phyloP scores from a whole-genome alignment of 192 early-diverging fungal genomes.

The Backusella tuberculispora region DNA sequence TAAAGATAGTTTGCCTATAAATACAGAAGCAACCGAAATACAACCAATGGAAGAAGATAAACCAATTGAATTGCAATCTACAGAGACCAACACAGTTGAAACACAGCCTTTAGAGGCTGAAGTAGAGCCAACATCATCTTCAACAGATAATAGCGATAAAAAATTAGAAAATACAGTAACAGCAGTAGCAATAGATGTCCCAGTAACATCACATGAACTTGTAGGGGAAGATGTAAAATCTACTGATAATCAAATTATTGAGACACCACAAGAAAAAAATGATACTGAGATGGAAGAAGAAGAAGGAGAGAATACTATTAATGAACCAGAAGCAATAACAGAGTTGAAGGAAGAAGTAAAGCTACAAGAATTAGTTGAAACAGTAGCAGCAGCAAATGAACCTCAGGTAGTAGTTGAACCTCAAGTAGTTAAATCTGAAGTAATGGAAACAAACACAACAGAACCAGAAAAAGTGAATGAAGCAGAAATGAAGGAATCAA shows the following conservation, averaged over 20 bases:
- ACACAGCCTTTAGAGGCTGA: background rate
- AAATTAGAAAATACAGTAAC: background rate
- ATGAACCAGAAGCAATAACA: background rate
- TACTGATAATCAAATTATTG: background rate
- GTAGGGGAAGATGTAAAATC: background rate
- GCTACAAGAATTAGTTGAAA: background rate
- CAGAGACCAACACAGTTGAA: background rate
- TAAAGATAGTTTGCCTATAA: background rate
- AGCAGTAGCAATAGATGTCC: background rate
- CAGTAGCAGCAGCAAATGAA: background rate
- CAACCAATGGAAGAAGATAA: slow-evolving; percentile 10
- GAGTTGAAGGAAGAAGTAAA: background rate
- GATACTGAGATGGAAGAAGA: background rate
- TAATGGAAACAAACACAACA: background rate
- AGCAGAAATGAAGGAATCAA: background rate
- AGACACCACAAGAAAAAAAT: background rate
- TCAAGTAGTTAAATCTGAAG: background rate
- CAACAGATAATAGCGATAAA: background rate
- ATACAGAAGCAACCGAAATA: background rate
- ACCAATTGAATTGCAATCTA: background rate
- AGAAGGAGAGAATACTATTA: background rate
- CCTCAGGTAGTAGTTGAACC: background rate
- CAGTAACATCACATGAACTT: background rate
- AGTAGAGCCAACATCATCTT: background rate
- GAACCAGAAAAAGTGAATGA: no score